Percentiles rank a stretch among this genome's conserved stretches.
Evolutionary conservation across 2,329 filamentous ascomycete genomes (phyloP).

Genomic region (Claviceps purpurea): DNA sequence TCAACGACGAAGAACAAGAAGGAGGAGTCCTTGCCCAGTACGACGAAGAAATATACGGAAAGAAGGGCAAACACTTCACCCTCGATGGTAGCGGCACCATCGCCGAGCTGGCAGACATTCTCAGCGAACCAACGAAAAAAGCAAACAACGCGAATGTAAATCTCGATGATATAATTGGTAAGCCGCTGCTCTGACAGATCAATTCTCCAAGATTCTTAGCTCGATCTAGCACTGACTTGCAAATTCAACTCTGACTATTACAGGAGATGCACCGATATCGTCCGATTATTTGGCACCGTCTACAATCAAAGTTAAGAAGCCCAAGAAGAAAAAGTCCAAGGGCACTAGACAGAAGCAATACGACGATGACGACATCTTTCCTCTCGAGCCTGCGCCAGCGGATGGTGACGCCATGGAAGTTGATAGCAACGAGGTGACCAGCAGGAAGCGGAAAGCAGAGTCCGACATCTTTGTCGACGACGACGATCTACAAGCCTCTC

Average conservation of each 20-base stretch:
- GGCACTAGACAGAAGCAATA: slow-evolving; percentile 54
- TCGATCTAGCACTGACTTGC: not conserved
- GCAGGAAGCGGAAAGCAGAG: slow-evolving; percentile 51
- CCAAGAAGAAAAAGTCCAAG: slow-evolving; percentile 85
- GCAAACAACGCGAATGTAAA: slow-evolving; percentile 57
- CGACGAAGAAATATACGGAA: slow-evolving; percentile 86
- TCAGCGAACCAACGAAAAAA: slow-evolving; percentile 38
- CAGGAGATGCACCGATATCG: slow-evolving; percentile 23
- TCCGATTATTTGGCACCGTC: slow-evolving; percentile 85
- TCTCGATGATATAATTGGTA: slow-evolving; percentile 61
- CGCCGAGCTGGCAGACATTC: slow-evolving; percentile 46
- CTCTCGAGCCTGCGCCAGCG: slow-evolving; percentile 21
- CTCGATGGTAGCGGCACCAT: slow-evolving; percentile 65
- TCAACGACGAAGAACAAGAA: slow-evolving; percentile 48
- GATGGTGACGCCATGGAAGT: slow-evolving; percentile 58
- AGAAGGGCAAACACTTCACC: slow-evolving; percentile 79
- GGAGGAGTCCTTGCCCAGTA: slow-evolving; percentile 73
- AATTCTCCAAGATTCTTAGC: not conserved
- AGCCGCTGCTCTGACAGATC: slow-evolving; percentile 10
- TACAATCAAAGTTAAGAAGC: slow-evolving; percentile 86
- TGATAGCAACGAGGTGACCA: slow-evolving; percentile 40
- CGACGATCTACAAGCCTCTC: slow-evolving; percentile 76
- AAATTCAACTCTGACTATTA: not conserved
- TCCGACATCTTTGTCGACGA: slow-evolving; percentile 71
- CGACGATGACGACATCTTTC: slow-evolving; percentile 50